Conservation (phyloP, 2,329 filamentous ascomycete species). For the Aureobasidium subglaciale region DNA sequence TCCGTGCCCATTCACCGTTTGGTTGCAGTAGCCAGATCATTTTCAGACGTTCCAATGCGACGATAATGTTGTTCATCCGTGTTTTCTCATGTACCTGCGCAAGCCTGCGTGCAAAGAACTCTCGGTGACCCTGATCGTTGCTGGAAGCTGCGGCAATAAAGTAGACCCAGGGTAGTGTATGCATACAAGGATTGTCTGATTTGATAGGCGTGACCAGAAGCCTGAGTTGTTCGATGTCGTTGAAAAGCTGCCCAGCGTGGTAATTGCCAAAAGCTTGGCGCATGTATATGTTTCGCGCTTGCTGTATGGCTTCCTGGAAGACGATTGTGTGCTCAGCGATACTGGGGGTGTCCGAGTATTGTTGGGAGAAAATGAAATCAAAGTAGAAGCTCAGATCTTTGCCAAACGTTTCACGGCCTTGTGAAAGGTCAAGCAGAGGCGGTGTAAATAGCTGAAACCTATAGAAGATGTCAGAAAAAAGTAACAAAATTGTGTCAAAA, state of each 20-base stretch:
- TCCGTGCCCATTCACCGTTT: conserved; percentile 8
- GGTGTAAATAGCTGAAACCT: conserved; percentile 16
- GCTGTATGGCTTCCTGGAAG: conserved; percentile 17
- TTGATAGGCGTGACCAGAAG: conserved; percentile 26
- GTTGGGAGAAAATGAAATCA: conserved; percentile 6
- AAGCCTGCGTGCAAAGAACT: conserved; percentile 31
- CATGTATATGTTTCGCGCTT: conserved; percentile 1
- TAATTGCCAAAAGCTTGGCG: background rate
- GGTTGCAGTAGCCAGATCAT: conserved; percentile 28
- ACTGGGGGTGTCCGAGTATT: background rate
- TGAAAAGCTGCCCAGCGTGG: background rate
- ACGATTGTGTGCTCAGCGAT: background rate
- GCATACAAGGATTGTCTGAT: conserved; percentile 27
- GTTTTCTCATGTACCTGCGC: conserved; percentile 28
- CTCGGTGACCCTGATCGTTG: conserved; percentile 28
- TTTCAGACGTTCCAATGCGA: conserved; percentile 29
- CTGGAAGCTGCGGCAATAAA: conserved; percentile 38
- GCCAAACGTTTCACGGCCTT: conserved; percentile 7
- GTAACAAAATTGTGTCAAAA: too few relatives aligned
- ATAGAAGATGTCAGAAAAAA: background rate
- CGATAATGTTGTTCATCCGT: conserved; percentile 33
- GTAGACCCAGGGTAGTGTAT: conserved; percentile 37
- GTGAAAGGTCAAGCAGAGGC: conserved; percentile 6
- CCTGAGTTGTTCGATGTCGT: conserved; percentile 27
- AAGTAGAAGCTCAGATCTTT: conserved; percentile 4